Conservation (phyloP, 2,329 filamentous ascomycete genomes). For the Aureobasidium leucospermi region DNA sequence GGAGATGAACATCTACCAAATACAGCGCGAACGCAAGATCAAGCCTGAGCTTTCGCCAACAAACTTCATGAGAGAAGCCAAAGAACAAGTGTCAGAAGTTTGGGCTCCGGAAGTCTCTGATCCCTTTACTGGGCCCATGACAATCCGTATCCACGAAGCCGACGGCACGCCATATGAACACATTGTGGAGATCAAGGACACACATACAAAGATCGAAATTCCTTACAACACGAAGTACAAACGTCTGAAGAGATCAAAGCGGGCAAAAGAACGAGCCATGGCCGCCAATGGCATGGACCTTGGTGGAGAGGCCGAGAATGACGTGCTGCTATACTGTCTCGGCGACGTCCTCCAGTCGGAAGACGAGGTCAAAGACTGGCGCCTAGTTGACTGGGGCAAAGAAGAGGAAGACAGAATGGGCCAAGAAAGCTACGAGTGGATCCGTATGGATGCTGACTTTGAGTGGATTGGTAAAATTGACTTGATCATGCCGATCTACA, state of each 20-base stretch:
- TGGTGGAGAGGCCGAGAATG: conserved; percentile 59
- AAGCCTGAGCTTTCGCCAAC: conserved; percentile 58
- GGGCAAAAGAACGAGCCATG: conserved; percentile 69
- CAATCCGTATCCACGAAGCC: conserved; percentile 93
- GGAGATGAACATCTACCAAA: conserved; percentile 81
- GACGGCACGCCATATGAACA: conserved; percentile 98
- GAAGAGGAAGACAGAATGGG: conserved; percentile 90
- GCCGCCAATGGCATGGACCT: conserved; percentile 47
- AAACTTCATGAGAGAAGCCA: conserved; percentile 76
- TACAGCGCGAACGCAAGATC: conserved; percentile 52
- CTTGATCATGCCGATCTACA: conserved; percentile 81
- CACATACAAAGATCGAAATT: conserved; percentile 79
- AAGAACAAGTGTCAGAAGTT: conserved; percentile 67
- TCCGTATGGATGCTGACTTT: conserved; percentile 94
- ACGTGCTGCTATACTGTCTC: conserved; percentile 80
- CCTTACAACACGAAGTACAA: conserved; percentile 99
- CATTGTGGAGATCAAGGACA: conserved; percentile 90
- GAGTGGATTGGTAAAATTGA: conserved; percentile 91
- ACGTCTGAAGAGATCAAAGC: conserved; percentile 78
- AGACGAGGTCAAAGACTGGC: conserved; percentile 78
- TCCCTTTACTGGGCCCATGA: conserved; percentile 95
- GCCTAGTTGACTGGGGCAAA: conserved; percentile 77
- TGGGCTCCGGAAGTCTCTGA: conserved; percentile 52
- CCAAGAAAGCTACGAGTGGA: conserved; percentile 96
- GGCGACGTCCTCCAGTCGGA: conserved; percentile 81